Conservation (phyloP, 163 green algal species). For the Volvox carteri region DNA sequence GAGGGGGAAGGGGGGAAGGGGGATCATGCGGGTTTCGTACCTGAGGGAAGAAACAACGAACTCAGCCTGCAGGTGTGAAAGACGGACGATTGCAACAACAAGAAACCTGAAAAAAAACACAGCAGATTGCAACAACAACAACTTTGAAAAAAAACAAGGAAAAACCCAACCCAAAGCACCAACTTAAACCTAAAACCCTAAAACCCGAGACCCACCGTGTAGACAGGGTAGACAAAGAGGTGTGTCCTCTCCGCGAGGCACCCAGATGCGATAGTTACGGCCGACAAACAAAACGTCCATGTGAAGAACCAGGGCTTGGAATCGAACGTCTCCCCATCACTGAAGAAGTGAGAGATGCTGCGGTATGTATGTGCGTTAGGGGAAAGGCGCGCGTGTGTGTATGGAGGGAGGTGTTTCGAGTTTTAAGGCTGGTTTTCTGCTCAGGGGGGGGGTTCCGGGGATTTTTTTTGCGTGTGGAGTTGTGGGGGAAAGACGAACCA, state of each 20-base stretch:
- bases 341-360: constrained; percentile 64
- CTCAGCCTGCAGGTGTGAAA: no score
- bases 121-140: neutral
- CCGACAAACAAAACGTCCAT: constrained; percentile 74
- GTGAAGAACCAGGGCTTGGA: constrained; percentile 75
- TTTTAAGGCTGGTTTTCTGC: no score
- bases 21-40: no score
- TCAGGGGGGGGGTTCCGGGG: no score
- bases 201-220: no score
- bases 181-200: no score
- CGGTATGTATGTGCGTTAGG: neutral
- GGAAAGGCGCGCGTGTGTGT: no score
- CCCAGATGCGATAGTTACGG: constrained; percentile 74
- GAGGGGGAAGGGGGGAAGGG: neutral
- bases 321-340: constrained; percentile 10
- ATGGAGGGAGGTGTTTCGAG: no score
- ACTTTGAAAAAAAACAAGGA: neutral
- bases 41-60: no score
- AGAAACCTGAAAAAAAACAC: neutral
- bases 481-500: no score
- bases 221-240: constrained; percentile 67
- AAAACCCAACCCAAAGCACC: neutral
- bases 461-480: no score
- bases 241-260: constrained; percentile 79
- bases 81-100: neutral